Evolutionary conservation across 345 rosid genomes (phyloP).

Genomic region (Sisymbrium irio): DNA sequence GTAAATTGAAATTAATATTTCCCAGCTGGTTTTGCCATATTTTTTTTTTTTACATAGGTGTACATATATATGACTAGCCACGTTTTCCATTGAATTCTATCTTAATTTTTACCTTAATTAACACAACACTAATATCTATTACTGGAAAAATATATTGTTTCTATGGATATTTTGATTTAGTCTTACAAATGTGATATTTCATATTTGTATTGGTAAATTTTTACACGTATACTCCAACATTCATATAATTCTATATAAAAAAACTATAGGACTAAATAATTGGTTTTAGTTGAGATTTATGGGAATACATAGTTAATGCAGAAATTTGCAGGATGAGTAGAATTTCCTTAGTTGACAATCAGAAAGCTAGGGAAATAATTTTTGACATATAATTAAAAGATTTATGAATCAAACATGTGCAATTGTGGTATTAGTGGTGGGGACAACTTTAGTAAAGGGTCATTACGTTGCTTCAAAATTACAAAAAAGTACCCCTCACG

Average conservation of each 20-base stretch:
- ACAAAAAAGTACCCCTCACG: slow-evolving; percentile 34
- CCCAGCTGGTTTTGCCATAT: neutral
- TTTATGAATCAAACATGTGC: slow-evolving; percentile 31
- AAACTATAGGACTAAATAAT: neutral
- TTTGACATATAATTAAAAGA: slow-evolving; percentile 1
- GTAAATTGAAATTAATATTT: neutral
- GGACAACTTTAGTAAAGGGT: slow-evolving; percentile 23
- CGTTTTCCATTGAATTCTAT: neutral
- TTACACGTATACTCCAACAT: neutral
- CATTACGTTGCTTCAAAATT: slow-evolving; percentile 22
- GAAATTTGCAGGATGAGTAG: neutral
- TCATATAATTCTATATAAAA: too few relatives aligned
- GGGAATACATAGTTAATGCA: neutral
- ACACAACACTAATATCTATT: neutral
- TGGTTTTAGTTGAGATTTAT: neutral
- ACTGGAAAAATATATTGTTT: neutral
- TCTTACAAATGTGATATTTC: neutral
- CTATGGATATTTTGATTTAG: neutral
- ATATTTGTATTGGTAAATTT: neutral
- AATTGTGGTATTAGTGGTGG: slow-evolving; percentile 39
- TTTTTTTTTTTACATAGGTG: neutral
- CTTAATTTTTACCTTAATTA: neutral
- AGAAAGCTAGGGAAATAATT: neutral
- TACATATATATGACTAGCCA: neutral
- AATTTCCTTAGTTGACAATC: slow-evolving; percentile 18